phyloP scores from a whole-genome alignment of 1,284 basidiomycete genomes.

The Leccinum olivaceoglutinosum region DNA sequence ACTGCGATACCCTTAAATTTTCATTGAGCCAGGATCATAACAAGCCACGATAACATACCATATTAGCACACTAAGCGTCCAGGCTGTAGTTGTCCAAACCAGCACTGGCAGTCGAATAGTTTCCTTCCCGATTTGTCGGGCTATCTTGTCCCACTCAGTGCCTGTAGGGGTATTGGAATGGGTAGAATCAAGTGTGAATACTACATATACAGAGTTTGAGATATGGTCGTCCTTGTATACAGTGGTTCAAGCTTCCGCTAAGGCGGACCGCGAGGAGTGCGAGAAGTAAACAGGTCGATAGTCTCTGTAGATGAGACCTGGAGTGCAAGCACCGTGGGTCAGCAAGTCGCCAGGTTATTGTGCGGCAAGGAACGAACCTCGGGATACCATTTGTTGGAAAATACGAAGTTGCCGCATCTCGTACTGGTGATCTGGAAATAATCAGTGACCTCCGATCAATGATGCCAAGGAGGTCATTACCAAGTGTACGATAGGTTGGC shows the following conservation, averaged over 20 bases:
- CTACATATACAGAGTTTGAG: conserved; percentile 85
- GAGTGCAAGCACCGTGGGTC: not conserved
- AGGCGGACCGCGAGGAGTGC: conserved; percentile 88
- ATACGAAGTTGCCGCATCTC: conserved; percentile 86
- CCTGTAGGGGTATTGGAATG: conserved; percentile 11
- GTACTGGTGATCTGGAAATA: conserved; percentile 68
- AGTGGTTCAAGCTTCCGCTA: conserved; percentile 71
- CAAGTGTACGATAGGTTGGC: conserved; percentile 85
- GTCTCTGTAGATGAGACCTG: conserved; percentile 81
- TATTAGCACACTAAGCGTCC: conserved; percentile 91
- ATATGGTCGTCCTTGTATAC: conserved; percentile 89
- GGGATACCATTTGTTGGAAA: conserved; percentile 86
- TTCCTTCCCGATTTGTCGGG: conserved; percentile 21
- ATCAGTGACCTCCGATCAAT: not conserved
- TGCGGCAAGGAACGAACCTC: conserved; percentile 42
- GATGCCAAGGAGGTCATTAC: conserved; percentile 33
- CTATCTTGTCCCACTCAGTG: conserved; percentile 9
- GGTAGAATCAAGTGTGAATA: conserved; percentile 54
- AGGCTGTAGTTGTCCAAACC: conserved; percentile 96
- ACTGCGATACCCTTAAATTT: conserved; percentile 76
- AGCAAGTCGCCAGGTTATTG: not conserved
- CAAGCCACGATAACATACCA: conserved; percentile 47
- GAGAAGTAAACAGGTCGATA: conserved; percentile 94
- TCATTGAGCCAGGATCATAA: conserved; percentile 4
- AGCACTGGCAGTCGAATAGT: conserved; percentile 58